A percentile compares a stretch with the other conserved stretches of the same genome.
Conservation (phyloP, 1,284 basidiomycete genomes). For the Caloboletus firmus region DNA sequence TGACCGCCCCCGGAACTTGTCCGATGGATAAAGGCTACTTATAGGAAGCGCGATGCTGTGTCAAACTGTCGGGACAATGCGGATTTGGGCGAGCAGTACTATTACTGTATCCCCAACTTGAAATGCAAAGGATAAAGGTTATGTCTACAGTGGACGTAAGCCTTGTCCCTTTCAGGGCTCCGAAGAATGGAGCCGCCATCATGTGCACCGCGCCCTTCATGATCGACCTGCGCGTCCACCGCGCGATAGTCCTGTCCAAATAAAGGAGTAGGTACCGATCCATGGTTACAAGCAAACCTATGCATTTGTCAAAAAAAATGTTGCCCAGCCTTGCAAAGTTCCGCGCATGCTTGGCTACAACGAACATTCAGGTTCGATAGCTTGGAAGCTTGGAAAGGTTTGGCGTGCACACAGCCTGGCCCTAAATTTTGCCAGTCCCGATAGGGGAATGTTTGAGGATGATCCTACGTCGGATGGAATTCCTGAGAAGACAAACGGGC, state of each 20-base stretch:
- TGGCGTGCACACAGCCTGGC: neutral
- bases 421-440: neutral
- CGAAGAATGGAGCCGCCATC: slow-evolving; percentile 22
- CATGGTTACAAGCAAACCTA: neutral
- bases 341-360: neutral
- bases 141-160: neutral
- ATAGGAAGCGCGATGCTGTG: neutral
- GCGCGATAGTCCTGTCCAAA: slow-evolving; percentile 1
- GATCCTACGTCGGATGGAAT: slow-evolving; percentile 1
- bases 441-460: neutral
- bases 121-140: slow-evolving; percentile 6
- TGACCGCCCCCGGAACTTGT: slow-evolving; percentile 11
- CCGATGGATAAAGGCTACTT: neutral
- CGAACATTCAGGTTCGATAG: neutral
- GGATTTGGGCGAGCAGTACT: slow-evolving; percentile 7
- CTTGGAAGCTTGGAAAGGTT: neutral
- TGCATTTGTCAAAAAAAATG: neutral
- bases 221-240: slow-evolving; percentile 22
- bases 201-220: slow-evolving; percentile 23
- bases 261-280: neutral
- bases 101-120: neutral
- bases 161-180: neutral
- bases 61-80: neutral
- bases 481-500: neutral
- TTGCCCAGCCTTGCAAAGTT: neutral